Evolutionary conservation across 805 yeast genomes (phyloP), one percentile per base, ranked within the genome.

Genomic region (Tetrapisispora nanseiensis): DNA sequence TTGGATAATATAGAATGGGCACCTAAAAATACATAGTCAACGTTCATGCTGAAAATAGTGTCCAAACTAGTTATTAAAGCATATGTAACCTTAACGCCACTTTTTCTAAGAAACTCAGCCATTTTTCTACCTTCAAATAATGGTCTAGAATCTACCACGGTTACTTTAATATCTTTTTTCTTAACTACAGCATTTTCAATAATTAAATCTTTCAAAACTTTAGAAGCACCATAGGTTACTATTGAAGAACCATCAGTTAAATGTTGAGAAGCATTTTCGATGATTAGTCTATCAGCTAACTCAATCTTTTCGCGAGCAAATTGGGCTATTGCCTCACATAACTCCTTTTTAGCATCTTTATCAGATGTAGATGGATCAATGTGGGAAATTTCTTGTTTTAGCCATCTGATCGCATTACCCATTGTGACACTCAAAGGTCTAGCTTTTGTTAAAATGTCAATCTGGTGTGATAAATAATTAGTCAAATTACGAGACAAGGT

Each of bases 331-430:
- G 76, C 74, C 37, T 72, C 79, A 44, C 76, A 64, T 43, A 92
- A 69, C 28, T 70, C 66, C 12, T 58, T 62, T 57, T 86, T 87
- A 22, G 96, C 95, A 26, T 72, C 73, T 15, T 50, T 46, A 44
- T 67, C 72, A 3, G 66, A 56, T 24, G 77, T 68, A 48, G 84
- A 94, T 43, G 89, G 79, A 44, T 87, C 80, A 38, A 90, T 76
- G 33, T 75, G 72, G 1, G 96, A 78, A 42, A 92, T 90, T 60
- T 85, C 90, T 67, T 90, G 97, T 57, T 92, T 92, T 49, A 92
- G 72, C 96, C 97, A 89, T 54, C 98, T 77, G 51, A 92, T 92
- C 2, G 97, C 90, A 66, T 89, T 92, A 42, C 98, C 98, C 98
- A 92, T 92, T 1, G 95, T 76, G 2, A 89, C 84, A 43, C 92